Conservation (phyloP, 257 asterid genomes). For the Linderniella brevidens region DNA sequence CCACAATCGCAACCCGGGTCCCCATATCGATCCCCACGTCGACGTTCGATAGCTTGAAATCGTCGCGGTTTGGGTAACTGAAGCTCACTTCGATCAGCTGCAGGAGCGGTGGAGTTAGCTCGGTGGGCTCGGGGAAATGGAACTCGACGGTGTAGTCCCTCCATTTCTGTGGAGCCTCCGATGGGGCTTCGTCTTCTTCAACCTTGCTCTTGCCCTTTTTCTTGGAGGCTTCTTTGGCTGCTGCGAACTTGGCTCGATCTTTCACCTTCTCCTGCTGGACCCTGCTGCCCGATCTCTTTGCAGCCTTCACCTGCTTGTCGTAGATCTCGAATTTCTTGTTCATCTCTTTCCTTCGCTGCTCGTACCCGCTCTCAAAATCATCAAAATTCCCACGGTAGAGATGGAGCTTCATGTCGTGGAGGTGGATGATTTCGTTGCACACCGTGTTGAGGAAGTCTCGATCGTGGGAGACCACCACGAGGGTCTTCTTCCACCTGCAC, state of each 20-base stretch:
- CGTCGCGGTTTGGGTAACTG: constrained; percentile 40
- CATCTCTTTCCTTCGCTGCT: constrained; percentile 49
- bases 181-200: constrained; percentile 34
- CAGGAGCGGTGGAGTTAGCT: constrained; percentile 48
- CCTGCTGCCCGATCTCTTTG: constrained; percentile 44
- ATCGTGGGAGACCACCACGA: constrained; percentile 55
- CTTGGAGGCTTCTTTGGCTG: constrained; percentile 44
- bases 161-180: constrained; percentile 55
- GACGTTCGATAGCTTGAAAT: constrained; percentile 42
- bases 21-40: constrained; percentile 75
- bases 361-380: constrained; percentile 43
- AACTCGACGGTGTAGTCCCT: constrained; percentile 56
- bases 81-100: constrained; percentile 57
- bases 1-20: constrained; percentile 60
- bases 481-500: constrained; percentile 66
- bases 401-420: constrained; percentile 45
- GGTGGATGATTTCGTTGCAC: constrained; percentile 48
- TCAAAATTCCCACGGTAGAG: constrained; percentile 50
- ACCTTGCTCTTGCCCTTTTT: constrained; percentile 31
- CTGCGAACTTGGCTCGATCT: constrained; percentile 42
- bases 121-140: constrained; percentile 68
- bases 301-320: constrained; percentile 40
- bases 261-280: constrained; percentile 52
- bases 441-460: constrained; percentile 53
- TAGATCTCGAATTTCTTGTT: constrained; percentile 42